These are phyloP conservation scores for Cinnamomum chago DNA, from an alignment of 164 flowering plant genomes.

Conservation along the genomic window DNA sequence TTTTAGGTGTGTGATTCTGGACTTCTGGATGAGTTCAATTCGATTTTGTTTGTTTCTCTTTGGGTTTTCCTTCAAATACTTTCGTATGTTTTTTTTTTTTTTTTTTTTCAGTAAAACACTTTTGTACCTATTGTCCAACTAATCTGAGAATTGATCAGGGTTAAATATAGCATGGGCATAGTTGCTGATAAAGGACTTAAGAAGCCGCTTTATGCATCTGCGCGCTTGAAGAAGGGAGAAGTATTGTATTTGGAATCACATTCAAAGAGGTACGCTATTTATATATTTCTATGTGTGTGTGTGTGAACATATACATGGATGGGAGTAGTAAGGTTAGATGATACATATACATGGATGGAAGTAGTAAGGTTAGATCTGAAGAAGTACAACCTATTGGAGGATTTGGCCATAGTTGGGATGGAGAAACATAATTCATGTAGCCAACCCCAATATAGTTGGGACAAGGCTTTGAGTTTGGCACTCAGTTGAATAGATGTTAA, in stretches of 20 bases:
- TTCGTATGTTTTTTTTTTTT: too few species aligned
- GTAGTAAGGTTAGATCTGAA: too few species aligned
- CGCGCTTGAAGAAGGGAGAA: constrained; percentile 97
- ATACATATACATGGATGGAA: not conserved
- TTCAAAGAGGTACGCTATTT: constrained; percentile 57
- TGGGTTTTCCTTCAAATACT: not conserved
- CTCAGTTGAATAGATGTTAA: not conserved
- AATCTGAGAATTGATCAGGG: constrained; percentile 43
- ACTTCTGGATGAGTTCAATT: not conserved
- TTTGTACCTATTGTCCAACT: constrained; percentile 3
- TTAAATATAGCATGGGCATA: constrained; percentile 79
- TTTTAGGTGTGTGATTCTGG: not conserved
- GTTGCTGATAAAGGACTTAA: constrained; percentile 98
- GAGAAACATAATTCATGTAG: too few species aligned
- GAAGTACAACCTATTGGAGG: too few species aligned
- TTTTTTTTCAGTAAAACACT: not conserved
- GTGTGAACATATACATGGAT: not conserved
- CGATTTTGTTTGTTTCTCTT: not conserved
- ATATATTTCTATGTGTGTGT: too few species aligned
- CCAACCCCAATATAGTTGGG: too few species aligned
- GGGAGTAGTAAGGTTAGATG: too few species aligned
- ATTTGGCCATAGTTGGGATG: too few species aligned
- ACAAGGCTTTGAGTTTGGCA: not conserved
- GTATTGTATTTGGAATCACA: constrained; percentile 90
- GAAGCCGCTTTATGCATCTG: constrained; percentile 82